Conservation (phyloP, 1,139 yeast genomes). For the Pichia sp. region DNA sequence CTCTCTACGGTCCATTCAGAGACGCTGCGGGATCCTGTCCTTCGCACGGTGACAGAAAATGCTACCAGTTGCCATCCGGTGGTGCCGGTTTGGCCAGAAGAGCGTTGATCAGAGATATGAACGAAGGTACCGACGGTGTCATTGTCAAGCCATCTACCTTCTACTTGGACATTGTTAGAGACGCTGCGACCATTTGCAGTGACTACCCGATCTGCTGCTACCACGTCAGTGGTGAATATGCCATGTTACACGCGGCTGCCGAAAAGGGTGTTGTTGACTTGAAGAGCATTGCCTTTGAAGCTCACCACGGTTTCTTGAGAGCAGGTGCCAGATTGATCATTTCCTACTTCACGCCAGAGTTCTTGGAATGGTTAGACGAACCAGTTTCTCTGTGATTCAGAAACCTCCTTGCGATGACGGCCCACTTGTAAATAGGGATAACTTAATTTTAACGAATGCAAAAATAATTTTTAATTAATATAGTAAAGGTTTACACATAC, state of each 20-base stretch:
- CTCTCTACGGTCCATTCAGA: conserved; percentile 93
- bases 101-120: conserved; percentile 78
- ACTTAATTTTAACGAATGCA: neutral
- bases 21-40: conserved; percentile 96
- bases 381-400: conserved; percentile 1
- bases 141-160: conserved; percentile 97
- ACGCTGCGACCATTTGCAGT: conserved; percentile 75
- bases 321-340: conserved; percentile 95
- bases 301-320: conserved; percentile 85
- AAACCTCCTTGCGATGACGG: neutral
- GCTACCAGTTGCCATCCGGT: conserved; percentile 90
- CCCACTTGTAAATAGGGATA: neutral
- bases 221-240: conserved; percentile 96
- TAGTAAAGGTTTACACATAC: neutral
- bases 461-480: neutral
- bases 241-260: conserved; percentile 98
- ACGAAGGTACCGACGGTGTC: conserved; percentile 93
- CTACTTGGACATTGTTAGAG: conserved; percentile 83
- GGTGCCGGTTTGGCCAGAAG: conserved; percentile 93
- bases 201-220: conserved; percentile 92
- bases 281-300: conserved; percentile 84
- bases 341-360: conserved; percentile 93
- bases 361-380: conserved; percentile 80
- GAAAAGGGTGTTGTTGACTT: conserved; percentile 91
- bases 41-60: conserved; percentile 83